Evolutionary conservation across 176 grass and related monocot genomes (phyloP).

Genomic region (Triticum monococcum): DNA sequence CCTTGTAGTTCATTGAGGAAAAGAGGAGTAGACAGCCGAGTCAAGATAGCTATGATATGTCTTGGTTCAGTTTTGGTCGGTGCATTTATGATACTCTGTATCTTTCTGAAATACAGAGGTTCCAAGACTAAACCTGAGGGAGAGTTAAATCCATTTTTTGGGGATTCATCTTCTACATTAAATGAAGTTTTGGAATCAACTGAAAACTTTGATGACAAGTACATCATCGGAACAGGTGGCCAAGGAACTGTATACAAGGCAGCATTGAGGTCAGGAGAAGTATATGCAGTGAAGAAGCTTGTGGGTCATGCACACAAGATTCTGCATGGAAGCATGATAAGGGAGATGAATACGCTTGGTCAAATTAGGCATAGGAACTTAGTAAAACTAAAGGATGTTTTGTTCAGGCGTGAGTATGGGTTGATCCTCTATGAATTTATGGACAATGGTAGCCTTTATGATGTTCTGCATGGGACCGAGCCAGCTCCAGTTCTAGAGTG

Average conservation of each 20-base stretch:
- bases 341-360: constrained; percentile 69
- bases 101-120: constrained; percentile 16
- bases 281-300: constrained; percentile 74
- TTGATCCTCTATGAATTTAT: constrained; percentile 82
- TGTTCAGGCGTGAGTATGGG: constrained; percentile 56
- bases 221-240: constrained; percentile 54
- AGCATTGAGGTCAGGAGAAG: constrained; percentile 37
- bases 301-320: constrained; percentile 33
- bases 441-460: constrained; percentile 75
- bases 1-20: constrained; percentile 32
- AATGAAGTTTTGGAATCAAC: constrained; percentile 57
- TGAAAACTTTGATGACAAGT: constrained; percentile 59
- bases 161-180: constrained; percentile 50
- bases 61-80: constrained; percentile 42
- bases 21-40: constrained; percentile 7
- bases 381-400: constrained; percentile 63
- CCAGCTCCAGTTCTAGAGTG: constrained; percentile 48
- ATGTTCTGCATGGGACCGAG: constrained; percentile 64
- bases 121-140: constrained; percentile 10
- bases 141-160: constrained; percentile 22
- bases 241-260: constrained; percentile 79
- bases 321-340: constrained; percentile 54
- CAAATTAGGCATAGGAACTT: constrained; percentile 76
- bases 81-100: constrained; percentile 31
- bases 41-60: constrained; percentile 37